Conservation (phyloP, 768 basidiomycete species). For the Naganishia vishniacii region DNA sequence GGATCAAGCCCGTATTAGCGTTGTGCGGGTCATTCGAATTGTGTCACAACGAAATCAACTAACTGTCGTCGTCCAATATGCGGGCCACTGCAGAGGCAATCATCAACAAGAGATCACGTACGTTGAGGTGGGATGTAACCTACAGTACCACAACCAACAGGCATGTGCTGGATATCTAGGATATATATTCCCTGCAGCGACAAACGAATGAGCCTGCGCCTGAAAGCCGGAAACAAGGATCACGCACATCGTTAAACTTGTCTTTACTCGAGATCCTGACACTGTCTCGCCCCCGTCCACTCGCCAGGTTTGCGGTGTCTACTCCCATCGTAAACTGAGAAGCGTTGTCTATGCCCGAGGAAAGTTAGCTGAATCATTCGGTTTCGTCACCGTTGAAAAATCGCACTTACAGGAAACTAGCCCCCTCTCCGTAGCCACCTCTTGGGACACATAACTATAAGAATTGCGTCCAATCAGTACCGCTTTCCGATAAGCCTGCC, state of each 20-base stretch:
- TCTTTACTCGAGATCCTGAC: constrained; percentile 43
- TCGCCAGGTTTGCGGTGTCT: constrained; percentile 34
- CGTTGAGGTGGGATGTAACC: constrained; percentile 20
- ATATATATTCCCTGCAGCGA: constrained; percentile 37
- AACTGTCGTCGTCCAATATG: constrained; percentile 45
- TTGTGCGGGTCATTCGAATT: no score
- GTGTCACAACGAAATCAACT: no score
- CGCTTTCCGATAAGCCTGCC: no score
- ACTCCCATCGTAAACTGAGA: constrained; percentile 42
- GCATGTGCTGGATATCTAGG: constrained; percentile 46
- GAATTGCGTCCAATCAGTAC: no score
- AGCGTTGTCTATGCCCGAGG: no score
- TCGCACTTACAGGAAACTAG: constrained; percentile 30
- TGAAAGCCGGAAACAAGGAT: constrained; percentile 24
- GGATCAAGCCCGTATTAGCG: no score
- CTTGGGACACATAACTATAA: constrained; percentile 44
- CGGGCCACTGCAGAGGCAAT: constrained; percentile 40
- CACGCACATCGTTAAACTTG: constrained; percentile 37
- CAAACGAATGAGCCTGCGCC: constrained; percentile 3
- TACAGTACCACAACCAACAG: constrained; percentile 47
- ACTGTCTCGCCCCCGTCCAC: constrained; percentile 42
- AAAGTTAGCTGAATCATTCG: no score
- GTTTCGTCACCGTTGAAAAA: no score
- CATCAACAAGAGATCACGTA: not conserved
- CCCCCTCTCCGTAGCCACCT: constrained; percentile 30